Evolutionary conservation across 768 basidiomycete genomes (phyloP).

Genomic region (Leccinum ochraceum): DNA sequence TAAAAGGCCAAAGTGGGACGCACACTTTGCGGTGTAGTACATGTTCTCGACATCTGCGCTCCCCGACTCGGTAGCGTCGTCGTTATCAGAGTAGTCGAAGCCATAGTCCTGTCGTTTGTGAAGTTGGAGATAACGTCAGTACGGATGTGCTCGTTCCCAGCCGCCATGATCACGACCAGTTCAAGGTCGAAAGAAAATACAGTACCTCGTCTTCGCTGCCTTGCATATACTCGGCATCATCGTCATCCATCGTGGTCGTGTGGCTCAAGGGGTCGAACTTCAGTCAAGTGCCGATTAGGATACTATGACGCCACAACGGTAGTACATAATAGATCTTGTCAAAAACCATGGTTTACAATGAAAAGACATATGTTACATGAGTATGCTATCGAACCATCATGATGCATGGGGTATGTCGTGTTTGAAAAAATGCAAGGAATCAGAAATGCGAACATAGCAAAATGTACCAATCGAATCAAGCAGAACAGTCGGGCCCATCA

Average conservation of each 20-base stretch:
- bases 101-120: constrained; percentile 72
- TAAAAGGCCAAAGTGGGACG: constrained; percentile 27
- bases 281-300: constrained; percentile 5
- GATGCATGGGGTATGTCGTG: constrained; percentile 30
- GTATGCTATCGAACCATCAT: constrained; percentile 16
- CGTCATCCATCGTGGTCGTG: constrained; percentile 71
- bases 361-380: constrained; percentile 20
- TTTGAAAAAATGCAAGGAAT: constrained; percentile 12
- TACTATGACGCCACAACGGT: constrained; percentile 4
- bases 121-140: constrained; percentile 6
- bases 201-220: constrained; percentile 81
- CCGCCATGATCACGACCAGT: constrained; percentile 1
- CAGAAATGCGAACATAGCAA: constrained; percentile 11
- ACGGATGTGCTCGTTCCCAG: not conserved
- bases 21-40: constrained; percentile 98
- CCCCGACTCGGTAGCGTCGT: constrained; percentile 76
- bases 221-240: constrained; percentile 94
- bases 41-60: constrained; percentile 94
- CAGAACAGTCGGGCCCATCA: constrained; percentile 20
- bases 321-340: not conserved
- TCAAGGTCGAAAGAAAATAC: constrained; percentile 11
- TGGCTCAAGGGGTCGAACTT: constrained; percentile 6
- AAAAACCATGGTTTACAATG: not conserved
- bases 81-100: constrained; percentile 94
- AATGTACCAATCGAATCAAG: constrained; percentile 4